A percentile compares a stretch with the other conserved stretches of the same genome.
Conservation (phyloP, 139 green algal genomes). For the Edaphochlamys debaryana region DNA sequence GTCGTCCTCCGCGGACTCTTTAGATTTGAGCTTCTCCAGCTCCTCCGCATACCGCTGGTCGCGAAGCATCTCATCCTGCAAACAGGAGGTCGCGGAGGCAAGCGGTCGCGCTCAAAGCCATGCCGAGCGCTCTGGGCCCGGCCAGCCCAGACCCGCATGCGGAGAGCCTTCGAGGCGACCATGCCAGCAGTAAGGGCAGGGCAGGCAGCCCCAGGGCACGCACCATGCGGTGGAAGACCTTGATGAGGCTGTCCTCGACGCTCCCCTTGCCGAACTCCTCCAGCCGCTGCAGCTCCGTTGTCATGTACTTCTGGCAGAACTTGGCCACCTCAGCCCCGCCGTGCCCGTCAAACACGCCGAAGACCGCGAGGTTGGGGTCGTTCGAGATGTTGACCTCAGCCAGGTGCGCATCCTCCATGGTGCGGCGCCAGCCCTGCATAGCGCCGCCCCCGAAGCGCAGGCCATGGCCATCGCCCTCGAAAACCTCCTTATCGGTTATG, state of each 20-base stretch:
- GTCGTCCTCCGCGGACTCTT: slow-evolving; percentile 58
- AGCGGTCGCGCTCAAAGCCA: too few relatives aligned
- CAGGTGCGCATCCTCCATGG: slow-evolving; percentile 85
- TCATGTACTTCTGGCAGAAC: slow-evolving; percentile 87
- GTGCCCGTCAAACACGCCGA: slow-evolving; percentile 93
- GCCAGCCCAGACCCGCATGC: too few relatives aligned
- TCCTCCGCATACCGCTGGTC: slow-evolving; percentile 68
- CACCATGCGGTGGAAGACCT: slow-evolving; percentile 85
- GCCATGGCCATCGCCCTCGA: slow-evolving; percentile 59
- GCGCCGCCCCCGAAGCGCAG: slow-evolving; percentile 74
- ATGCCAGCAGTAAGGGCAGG: neutral
- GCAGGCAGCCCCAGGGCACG: neutral
- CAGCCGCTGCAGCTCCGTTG: slow-evolving; percentile 72
- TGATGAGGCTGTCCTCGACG: slow-evolving; percentile 71
- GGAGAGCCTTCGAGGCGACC: neutral
- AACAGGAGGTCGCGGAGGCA: neutral
- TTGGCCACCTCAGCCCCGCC: slow-evolving; percentile 88
- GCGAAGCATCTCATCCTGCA: slow-evolving; percentile 70
- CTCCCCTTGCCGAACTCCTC: slow-evolving; percentile 67
- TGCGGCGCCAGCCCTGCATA: slow-evolving; percentile 91
- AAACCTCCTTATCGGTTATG: slow-evolving; percentile 79
- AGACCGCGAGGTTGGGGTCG: slow-evolving; percentile 62
- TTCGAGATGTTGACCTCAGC: slow-evolving; percentile 51
- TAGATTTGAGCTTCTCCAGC: slow-evolving; percentile 67
- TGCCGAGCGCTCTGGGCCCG: neutral